phyloP scores from a whole-genome alignment of 768 basidiomycete genomes.

The Crucibulum laeve region DNA sequence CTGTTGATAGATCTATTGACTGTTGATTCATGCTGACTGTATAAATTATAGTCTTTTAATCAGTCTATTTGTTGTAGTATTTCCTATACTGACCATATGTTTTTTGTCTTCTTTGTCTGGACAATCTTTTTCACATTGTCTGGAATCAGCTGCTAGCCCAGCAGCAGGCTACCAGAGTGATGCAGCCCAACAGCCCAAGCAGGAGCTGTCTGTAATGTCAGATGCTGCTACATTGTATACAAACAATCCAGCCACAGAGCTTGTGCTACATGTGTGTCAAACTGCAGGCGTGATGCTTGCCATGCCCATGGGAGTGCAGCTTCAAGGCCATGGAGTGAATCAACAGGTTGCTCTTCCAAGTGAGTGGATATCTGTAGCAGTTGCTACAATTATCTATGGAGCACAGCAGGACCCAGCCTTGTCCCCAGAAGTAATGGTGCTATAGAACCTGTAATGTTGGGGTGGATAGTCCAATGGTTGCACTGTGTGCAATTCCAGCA shows the following conservation, averaged over 20 bases:
- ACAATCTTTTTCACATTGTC: conserved; percentile 46
- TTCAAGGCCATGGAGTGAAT: conserved; percentile 20
- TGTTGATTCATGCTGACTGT: no score
- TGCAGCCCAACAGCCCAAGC: conserved; percentile 15
- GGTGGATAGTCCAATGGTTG: no score
- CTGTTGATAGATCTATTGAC: no score
- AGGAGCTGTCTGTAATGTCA: conserved; percentile 11
- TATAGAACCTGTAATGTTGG: no score
- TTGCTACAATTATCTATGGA: no score
- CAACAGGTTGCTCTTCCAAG: conserved; percentile 13
- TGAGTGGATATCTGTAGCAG: conserved; percentile 15
- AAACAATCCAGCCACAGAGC: conserved; percentile 31
- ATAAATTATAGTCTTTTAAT: no score
- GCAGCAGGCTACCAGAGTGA: conserved; percentile 19
- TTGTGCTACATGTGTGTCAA: conserved; percentile 47
- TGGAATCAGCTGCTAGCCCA: conserved; percentile 31
- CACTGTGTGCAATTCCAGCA: no score
- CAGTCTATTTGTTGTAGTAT: no score
- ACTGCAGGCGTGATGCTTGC: conserved; percentile 54
- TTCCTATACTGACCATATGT: no score
- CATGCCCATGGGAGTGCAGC: conserved; percentile 34
- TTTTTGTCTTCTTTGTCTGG: conserved; percentile 50
- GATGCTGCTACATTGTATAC: conserved; percentile 8
- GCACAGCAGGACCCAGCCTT: no score
- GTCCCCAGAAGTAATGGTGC: no score